A percentile compares a stretch with the other conserved stretches of the same genome.
Evolutionary conservation across 1,284 basidiomycete species (phyloP).

Genomic region (Amylostereum areolatum): DNA sequence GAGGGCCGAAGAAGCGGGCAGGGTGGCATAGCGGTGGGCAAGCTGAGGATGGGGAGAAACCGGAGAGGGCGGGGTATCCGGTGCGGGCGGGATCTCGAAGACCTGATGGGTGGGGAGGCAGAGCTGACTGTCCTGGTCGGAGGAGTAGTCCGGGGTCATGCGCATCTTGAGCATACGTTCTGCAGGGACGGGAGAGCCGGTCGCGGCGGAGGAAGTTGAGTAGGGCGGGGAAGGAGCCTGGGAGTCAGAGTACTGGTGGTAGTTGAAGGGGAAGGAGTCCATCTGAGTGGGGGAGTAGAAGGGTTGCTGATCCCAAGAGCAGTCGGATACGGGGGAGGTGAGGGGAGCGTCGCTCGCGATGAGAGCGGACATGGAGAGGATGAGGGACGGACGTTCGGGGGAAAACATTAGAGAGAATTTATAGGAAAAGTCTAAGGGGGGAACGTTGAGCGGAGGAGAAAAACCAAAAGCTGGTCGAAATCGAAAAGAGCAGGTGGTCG

Average conservation of each 20-base stretch:
- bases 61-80: slow-evolving; percentile 18
- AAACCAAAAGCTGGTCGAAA: not conserved
- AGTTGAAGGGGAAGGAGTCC: slow-evolving; percentile 33
- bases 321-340: slow-evolving; percentile 43
- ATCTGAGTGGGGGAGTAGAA: slow-evolving; percentile 30
- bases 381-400: slow-evolving; percentile 28
- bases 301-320: slow-evolving; percentile 39
- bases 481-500: too few species aligned
- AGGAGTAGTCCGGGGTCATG: slow-evolving; percentile 37
- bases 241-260: slow-evolving; percentile 32
- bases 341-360: slow-evolving; percentile 50
- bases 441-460: not conserved
- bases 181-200: slow-evolving; percentile 41
- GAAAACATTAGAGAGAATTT: slow-evolving; percentile 18
- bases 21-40: slow-evolving; percentile 24
- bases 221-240: slow-evolving; percentile 45
- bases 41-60: slow-evolving; percentile 20
- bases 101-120: slow-evolving; percentile 67
- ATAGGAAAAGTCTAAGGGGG: slow-evolving; percentile 9
- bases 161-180: slow-evolving; percentile 45
- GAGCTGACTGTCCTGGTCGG: slow-evolving; percentile 40
- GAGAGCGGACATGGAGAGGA: slow-evolving; percentile 50
- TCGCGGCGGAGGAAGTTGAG: slow-evolving; percentile 36
- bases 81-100: slow-evolving; percentile 47
- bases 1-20: slow-evolving; percentile 13